A percentile compares a stretch with the other conserved stretches of the same genome.
Conservation (phyloP, 352 stramenopile genomes). For the Stramenopiles sp. region DNA sequence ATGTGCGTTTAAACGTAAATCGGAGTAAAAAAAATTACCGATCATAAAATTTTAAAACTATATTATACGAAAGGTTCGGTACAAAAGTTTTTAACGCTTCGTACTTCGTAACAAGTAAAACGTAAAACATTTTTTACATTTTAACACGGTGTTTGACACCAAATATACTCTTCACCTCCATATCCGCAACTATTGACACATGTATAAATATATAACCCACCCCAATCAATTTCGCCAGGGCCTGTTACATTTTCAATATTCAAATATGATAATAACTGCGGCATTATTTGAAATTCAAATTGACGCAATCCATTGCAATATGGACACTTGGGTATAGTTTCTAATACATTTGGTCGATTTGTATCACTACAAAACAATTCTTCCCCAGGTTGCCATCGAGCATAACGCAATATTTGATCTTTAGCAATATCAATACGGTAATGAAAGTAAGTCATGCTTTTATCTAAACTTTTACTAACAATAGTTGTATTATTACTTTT, state of each 20-base stretch:
- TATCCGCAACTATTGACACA: slow-evolving; percentile 60
- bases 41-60: too few species aligned
- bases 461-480: slow-evolving; percentile 29
- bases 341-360: neutral
- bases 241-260: slow-evolving; percentile 30
- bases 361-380: slow-evolving; percentile 57
- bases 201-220: slow-evolving; percentile 69
- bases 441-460: slow-evolving; percentile 49
- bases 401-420: slow-evolving; percentile 61
- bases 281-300: slow-evolving; percentile 85
- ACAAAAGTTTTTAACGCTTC: too few species aligned
- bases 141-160: slow-evolving; percentile 46
- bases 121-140: too few species aligned
- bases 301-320: slow-evolving; percentile 48
- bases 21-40: too few species aligned
- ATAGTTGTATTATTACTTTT: slow-evolving; percentile 41
- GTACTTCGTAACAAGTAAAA: too few species aligned
- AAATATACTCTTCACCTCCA: slow-evolving; percentile 37
- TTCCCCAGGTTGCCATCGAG: slow-evolving; percentile 48
- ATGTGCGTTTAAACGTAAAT: too few species aligned
- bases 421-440: slow-evolving; percentile 50
- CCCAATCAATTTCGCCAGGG: slow-evolving; percentile 57
- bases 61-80: too few species aligned
- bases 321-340: slow-evolving; percentile 40
- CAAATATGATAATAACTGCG: slow-evolving; percentile 75